Conservation (phyloP, 2,329 filamentous ascomycete species). For the Aspergillus awamori region DNA sequence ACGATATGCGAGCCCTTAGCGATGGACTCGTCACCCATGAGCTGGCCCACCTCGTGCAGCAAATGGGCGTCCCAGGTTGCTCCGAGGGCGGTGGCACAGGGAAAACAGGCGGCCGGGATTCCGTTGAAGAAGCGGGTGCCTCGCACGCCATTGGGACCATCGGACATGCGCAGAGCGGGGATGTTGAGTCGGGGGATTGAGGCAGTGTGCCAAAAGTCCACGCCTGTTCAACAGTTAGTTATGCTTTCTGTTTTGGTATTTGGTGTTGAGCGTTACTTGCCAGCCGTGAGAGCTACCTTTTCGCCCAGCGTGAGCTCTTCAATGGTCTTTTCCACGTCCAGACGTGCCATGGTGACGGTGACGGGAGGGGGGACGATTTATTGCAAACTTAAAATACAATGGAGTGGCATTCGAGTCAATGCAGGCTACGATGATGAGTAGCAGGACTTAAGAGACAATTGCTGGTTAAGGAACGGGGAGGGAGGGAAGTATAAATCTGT, state of each 20-base stretch:
- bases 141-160: slow-evolving; percentile 71
- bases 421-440: too few species aligned
- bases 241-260: not conserved
- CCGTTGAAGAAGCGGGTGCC: slow-evolving; percentile 71
- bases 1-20: slow-evolving; percentile 74
- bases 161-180: slow-evolving; percentile 67
- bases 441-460: too few species aligned
- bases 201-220: slow-evolving; percentile 71
- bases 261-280: slow-evolving; percentile 28
- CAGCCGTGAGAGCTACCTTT: slow-evolving; percentile 53
- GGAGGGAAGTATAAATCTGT: not conserved
- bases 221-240: slow-evolving; percentile 25
- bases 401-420: too few species aligned
- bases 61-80: slow-evolving; percentile 77
- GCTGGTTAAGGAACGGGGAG: not conserved
- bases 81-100: slow-evolving; percentile 76
- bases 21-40: slow-evolving; percentile 71
- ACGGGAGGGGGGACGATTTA: not conserved
- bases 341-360: slow-evolving; percentile 33
- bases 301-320: slow-evolving; percentile 59
- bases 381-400: too few species aligned
- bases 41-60: slow-evolving; percentile 68
- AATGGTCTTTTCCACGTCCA: slow-evolving; percentile 54
- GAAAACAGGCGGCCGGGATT: slow-evolving; percentile 72
- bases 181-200: slow-evolving; percentile 65